Evolutionary conservation across 306 rosid species (phyloP), one percentile per base, ranked within the genome.

Genomic region (Ormosia semicastrata): DNA sequence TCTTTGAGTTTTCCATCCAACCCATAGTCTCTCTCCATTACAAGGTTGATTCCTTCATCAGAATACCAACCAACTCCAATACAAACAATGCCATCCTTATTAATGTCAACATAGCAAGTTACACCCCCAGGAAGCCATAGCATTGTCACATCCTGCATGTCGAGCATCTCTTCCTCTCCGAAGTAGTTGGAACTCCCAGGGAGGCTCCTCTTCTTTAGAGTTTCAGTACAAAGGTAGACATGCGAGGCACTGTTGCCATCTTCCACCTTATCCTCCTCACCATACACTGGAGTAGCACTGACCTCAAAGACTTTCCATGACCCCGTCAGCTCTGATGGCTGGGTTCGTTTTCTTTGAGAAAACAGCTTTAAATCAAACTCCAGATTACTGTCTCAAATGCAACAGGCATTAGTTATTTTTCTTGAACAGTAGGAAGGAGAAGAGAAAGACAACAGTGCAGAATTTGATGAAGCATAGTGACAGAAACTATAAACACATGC

Each of bases 21-120:
- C 14, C 97, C 99, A 84, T 95, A 95, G 86, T 93, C 98, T 89
- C 99, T 88, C 78, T 95, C 99, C 97, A 95, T 93, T 63, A 89
- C 98, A 68, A 95, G 92, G 82, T 95, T 95, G 80, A 95, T 86
- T 70, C 99, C 98, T 88, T 95, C 99, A 65, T 90, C 92, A 1
- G 99, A 93, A 84, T 93, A 93, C 98, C 99, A 95, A 34, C 98
- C 97, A 63, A 90, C 94, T 66, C 99, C 99, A 67, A 95, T 86
- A 68, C 99, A 93, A 53, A 95, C 98, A 80, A 85, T 63, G 36
- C 98, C 99, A 53, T 95, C 98, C 58, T 88, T 87, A 37, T 83
- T 87, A 46, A 93, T 82, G 47, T 95, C 97, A 15, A 93, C 98
- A 79, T 91, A 93, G 79, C 89, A 89, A 0, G 96, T 93, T 32